A percentile compares a stretch with the other conserved stretches of the same genome.
phyloP scores from a whole-genome alignment of 108 stramenopile species.

The Cyclotella kingstonii region DNA sequence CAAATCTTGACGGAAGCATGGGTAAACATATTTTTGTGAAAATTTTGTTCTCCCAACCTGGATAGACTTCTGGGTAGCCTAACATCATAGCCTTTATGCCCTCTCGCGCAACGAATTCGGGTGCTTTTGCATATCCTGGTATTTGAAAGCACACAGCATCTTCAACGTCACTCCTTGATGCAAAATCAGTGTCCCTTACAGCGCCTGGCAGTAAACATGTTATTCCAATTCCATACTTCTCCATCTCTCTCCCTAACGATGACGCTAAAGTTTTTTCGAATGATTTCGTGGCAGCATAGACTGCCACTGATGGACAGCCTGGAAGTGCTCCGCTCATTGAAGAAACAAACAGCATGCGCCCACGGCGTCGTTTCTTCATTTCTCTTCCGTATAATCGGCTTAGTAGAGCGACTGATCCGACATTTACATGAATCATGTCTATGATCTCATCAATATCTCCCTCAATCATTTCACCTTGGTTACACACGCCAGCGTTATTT shows the following conservation, averaged over 20 bases:
- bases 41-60: conserved; percentile 72
- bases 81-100: conserved; percentile 70
- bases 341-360: conserved; percentile 78
- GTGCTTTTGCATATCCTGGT: conserved; percentile 67
- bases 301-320: conserved; percentile 64
- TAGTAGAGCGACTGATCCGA: conserved; percentile 53
- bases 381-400: conserved; percentile 72
- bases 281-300: conserved; percentile 81
- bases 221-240: conserved; percentile 77
- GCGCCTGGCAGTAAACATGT: conserved; percentile 86
- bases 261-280: conserved; percentile 70
- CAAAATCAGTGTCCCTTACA: conserved; percentile 72
- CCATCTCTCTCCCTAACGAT: conserved; percentile 79
- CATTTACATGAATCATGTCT: conserved; percentile 70
- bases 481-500: conserved; percentile 80
- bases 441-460: conserved; percentile 34
- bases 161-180: conserved; percentile 47
- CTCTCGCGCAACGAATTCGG: conserved; percentile 59
- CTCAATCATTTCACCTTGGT: conserved; percentile 59
- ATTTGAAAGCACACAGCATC: conserved; percentile 70
- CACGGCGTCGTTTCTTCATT: conserved; percentile 73
- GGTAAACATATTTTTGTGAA: conserved; percentile 66
- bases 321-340: conserved; percentile 65
- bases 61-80: conserved; percentile 71
- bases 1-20: conserved; percentile 60